phyloP scores from a whole-genome alignment of 169 alveolate genomes.

The Condylostoma magnum region DNA sequence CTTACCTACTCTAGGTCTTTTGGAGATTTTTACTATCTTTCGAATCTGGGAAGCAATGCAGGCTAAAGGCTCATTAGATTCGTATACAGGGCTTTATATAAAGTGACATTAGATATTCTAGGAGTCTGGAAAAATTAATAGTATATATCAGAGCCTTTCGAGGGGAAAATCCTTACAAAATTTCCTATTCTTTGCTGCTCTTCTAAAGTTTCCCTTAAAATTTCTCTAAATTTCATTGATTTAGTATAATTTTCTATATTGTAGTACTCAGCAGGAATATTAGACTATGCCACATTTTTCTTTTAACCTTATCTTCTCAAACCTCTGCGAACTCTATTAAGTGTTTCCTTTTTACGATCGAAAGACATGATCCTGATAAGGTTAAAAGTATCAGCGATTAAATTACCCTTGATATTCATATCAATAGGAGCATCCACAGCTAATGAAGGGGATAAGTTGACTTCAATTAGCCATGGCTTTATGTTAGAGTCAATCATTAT shows the following conservation, averaged over 20 bases:
- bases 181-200: constrained; percentile 40
- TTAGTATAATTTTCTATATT: too few relatives aligned
- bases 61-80: too few relatives aligned
- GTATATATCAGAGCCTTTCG: constrained; percentile 24
- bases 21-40: too few relatives aligned
- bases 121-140: not conserved
- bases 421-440: constrained; percentile 59
- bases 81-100: too few relatives aligned
- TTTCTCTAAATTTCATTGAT: constrained; percentile 3
- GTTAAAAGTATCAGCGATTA: constrained; percentile 65
- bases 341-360: constrained; percentile 21
- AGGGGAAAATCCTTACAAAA: constrained; percentile 46
- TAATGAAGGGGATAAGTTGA: constrained; percentile 69
- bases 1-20: too few relatives aligned
- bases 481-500: constrained; percentile 55
- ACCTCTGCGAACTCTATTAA: constrained; percentile 6
- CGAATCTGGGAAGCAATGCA: too few relatives aligned
- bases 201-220: constrained; percentile 40
- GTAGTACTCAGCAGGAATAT: constrained; percentile 21
- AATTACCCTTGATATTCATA: constrained; percentile 51
- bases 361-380: constrained; percentile 46
- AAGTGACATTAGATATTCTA: not conserved
- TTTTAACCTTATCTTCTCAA: not conserved
- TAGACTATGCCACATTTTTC: constrained; percentile 13
- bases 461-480: constrained; percentile 74